These are phyloP conservation scores for Sclerotinia sclerotiorum DNA, from an alignment of 2,329 filamentous ascomycete species.

Conservation along the genomic window DNA sequence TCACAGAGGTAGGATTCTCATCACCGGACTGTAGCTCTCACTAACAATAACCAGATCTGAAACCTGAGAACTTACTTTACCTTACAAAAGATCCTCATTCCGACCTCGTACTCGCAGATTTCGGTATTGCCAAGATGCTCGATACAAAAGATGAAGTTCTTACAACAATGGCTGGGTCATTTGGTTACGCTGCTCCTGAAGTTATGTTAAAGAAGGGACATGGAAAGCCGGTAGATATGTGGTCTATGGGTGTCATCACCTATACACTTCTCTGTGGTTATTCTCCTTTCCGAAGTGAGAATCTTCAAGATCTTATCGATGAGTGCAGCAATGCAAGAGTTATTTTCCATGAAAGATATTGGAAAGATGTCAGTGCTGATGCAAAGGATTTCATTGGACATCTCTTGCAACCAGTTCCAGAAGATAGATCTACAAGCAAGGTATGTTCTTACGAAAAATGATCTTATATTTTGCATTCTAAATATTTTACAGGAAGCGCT, in stretches of 20 bases:
- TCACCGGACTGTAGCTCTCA: not conserved
- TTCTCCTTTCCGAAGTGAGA: slow-evolving; percentile 96
- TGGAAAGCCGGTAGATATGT: slow-evolving; percentile 98
- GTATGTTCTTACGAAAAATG: slow-evolving; percentile 45
- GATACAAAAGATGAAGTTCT: slow-evolving; percentile 87
- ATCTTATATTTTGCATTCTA: slow-evolving; percentile 17
- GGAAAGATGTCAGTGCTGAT: slow-evolving; percentile 94
- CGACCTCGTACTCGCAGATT: slow-evolving; percentile 89
- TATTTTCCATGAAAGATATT: slow-evolving; percentile 96
- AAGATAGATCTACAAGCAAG: slow-evolving; percentile 74
- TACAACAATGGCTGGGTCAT: slow-evolving; percentile 97
- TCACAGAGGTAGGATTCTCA: slow-evolving; percentile 69
- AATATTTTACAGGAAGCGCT: slow-evolving; percentile 64
- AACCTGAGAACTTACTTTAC: slow-evolving; percentile 96
- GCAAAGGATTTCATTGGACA: slow-evolving; percentile 90
- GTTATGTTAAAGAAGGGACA: slow-evolving; percentile 98
- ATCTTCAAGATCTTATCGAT: slow-evolving; percentile 86
- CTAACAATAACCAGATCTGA: slow-evolving; percentile 67
- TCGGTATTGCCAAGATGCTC: slow-evolving; percentile 97
- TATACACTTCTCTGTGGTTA: slow-evolving; percentile 98
- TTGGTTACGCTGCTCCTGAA: slow-evolving; percentile 95
- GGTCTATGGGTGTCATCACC: slow-evolving; percentile 97
- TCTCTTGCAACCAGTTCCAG: slow-evolving; percentile 76
- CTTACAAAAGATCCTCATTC: slow-evolving; percentile 75
- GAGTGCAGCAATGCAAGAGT: slow-evolving; percentile 84